A percentile compares a stretch with the other conserved stretches of the same genome.
Evolutionary conservation across 1,284 basidiomycete genomes (phyloP).

Genomic region (Ustilago trichophora): DNA sequence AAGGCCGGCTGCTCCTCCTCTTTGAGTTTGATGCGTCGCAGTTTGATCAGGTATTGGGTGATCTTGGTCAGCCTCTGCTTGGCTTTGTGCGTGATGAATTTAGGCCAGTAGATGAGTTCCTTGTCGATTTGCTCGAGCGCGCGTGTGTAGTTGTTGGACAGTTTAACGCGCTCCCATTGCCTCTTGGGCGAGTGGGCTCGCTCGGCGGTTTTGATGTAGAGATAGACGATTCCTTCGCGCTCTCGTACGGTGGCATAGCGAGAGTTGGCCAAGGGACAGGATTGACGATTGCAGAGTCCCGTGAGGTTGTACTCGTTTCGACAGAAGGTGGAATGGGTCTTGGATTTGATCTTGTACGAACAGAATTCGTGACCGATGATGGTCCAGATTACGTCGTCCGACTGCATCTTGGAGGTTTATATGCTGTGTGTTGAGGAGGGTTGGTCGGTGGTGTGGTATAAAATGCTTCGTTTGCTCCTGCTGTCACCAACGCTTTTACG

Average conservation of each 20-base stretch:
- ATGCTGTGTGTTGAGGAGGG: too few species aligned
- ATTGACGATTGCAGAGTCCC: constrained; percentile 94
- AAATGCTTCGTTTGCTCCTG: too few species aligned
- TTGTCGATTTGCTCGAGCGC: constrained; percentile 83
- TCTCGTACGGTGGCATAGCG: constrained; percentile 96
- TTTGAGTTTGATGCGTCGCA: constrained; percentile 86
- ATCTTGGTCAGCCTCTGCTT: constrained; percentile 99
- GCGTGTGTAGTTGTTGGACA: constrained; percentile 92
- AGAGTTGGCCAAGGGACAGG: constrained; percentile 96
- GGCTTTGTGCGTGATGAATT: constrained; percentile 96
- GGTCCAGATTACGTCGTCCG: constrained; percentile 66
- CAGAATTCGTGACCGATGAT: constrained; percentile 64
- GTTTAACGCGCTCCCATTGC: constrained; percentile 95
- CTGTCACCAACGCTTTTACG: too few species aligned
- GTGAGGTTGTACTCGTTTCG: constrained; percentile 98
- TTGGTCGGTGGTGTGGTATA: too few species aligned
- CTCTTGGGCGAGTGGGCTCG: constrained; percentile 91
- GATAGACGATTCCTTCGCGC: constrained; percentile 88
- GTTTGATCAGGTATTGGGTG: constrained; percentile 98
- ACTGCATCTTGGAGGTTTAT: constrained; percentile 61
- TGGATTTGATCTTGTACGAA: constrained; percentile 65
- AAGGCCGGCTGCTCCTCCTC: constrained; percentile 83
- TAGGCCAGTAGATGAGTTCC: constrained; percentile 96
- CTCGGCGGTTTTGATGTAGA: constrained; percentile 99
- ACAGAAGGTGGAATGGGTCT: constrained; percentile 79